Percentiles rank a stretch among this genome's conserved stretches.
phyloP scores from a whole-genome alignment of 306 rosid species.

The Nissolia schottii region DNA sequence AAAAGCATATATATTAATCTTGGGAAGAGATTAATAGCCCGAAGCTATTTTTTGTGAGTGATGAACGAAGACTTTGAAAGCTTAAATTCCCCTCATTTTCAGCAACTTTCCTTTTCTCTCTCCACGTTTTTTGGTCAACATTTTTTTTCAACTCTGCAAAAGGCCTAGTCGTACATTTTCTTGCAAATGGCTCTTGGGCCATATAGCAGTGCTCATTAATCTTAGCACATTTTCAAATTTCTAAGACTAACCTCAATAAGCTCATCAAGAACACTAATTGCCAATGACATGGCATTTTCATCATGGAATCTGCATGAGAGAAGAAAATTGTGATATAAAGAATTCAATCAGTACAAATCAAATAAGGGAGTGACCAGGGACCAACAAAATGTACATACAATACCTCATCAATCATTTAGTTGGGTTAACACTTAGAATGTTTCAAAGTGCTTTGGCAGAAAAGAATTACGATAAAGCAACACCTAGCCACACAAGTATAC shows the following conservation, averaged over 20 bases:
- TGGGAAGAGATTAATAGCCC: too few relatives aligned
- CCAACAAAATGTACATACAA: background rate
- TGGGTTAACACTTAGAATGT: conserved; percentile 1
- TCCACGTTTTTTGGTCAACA: too few relatives aligned
- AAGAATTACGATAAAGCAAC: background rate
- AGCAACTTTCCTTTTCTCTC: too few relatives aligned
- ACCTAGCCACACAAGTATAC: background rate
- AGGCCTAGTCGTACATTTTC: too few relatives aligned
- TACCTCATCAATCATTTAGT: background rate
- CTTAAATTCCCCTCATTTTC: too few relatives aligned
- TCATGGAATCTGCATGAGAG: conserved; percentile 64
- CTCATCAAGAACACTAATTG: conserved; percentile 73
- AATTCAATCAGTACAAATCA: conserved; percentile 14
- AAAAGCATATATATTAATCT: conserved; percentile 15
- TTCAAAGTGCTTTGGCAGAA: background rate
- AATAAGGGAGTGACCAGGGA: conserved; percentile 5
- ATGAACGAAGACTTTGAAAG: too few relatives aligned
- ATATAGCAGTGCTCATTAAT: too few relatives aligned
- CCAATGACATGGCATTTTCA: conserved; percentile 69
- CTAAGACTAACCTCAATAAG: conserved; percentile 71
- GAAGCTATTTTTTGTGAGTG: too few relatives aligned
- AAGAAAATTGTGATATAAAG: conserved; percentile 2
- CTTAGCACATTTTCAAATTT: conserved; percentile 11
- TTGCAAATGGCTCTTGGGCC: too few relatives aligned
- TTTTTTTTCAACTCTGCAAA: too few relatives aligned